Evolutionary conservation across 1,139 yeast genomes (phyloP), one percentile per base, ranked within the genome.

Genomic region (Blastobotrys raffinosifermentans): DNA sequence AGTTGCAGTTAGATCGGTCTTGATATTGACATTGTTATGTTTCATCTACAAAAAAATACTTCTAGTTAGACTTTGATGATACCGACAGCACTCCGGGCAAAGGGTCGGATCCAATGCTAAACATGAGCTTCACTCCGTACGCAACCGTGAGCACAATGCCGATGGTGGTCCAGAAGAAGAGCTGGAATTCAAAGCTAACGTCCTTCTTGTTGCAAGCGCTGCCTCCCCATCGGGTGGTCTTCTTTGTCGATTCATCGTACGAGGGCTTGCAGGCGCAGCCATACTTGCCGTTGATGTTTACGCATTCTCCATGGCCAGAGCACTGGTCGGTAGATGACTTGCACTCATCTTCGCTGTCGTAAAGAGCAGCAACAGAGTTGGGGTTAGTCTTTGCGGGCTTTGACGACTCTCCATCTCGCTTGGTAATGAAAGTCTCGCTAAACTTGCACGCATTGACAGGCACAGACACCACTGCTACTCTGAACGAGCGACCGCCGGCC

Each of bases 51-150:
- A 26, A 14, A 18, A 19, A 32, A 14, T 19, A 7, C 11, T 23
- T 10, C 14, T 18, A 16, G 26, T 31, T 14, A 16, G 38, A 19
- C 55, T 69, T 70, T 46, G 69, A 70, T 31, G 79, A 75, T 32
- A 80, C 78, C 43, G 73, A 75, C 51, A 80, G 70, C 30, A 79
- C 78, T 20, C 85, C 85, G 17, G 87, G 86, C 44, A 80, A 68
- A 32, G 79, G 73, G 48, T 77, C 79, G 44, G 61, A 58, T 19
- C 84, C 87, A 37, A 77, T 64, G 30, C 68, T 56, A 40, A 60
- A 58, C 59, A 80, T 61, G 41, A 80, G 66, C 50, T 73, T 69
- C 41, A 79, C 60, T 29, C 81, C 84, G 13, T 70, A 73, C 29
- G 58, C 74, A 39, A 75, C 60, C 16, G 73, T 56, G 8, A 66